These are phyloP conservation scores for Hymenoscyphus albidus DNA, from an alignment of 2,329 filamentous ascomycete genomes.

Conservation along the genomic window DNA sequence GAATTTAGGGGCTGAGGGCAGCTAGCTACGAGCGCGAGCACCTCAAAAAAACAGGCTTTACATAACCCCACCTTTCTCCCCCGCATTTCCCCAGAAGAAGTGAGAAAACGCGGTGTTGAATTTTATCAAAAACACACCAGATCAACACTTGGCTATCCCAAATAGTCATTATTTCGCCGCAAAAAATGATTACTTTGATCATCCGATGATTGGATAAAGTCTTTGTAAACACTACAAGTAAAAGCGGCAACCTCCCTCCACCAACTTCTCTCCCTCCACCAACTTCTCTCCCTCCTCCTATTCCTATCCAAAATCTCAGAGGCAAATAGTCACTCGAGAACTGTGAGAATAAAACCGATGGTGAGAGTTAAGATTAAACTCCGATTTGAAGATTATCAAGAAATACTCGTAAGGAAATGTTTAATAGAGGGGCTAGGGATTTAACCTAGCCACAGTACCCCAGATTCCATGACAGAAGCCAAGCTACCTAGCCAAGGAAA, in stretches of 20 bases:
- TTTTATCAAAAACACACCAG: neutral
- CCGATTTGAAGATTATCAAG: too few relatives aligned
- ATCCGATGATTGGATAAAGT: neutral
- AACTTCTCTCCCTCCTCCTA: neutral
- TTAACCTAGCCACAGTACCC: too few relatives aligned
- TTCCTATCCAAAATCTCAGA: too few relatives aligned
- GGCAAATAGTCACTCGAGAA: too few relatives aligned
- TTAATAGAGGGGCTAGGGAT: too few relatives aligned
- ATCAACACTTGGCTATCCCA: neutral
- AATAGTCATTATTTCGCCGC: neutral
- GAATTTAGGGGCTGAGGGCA: neutral
- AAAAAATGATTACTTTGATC: neutral
- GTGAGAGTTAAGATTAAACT: too few relatives aligned
- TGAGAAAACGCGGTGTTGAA: neutral
- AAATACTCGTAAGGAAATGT: too few relatives aligned
- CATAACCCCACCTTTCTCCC: neutral
- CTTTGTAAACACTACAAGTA: neutral
- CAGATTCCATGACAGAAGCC: too few relatives aligned
- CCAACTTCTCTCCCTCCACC: neutral
- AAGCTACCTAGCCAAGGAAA: too few relatives aligned
- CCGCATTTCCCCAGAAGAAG: neutral
- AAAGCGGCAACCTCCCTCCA: neutral
- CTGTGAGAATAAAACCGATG: too few relatives aligned
- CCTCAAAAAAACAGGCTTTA: neutral
- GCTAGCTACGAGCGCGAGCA: neutral